A percentile compares a stretch with the other conserved stretches of the same genome.
phyloP scores from a whole-genome alignment of 73 alveolate species.

The Diophrys sp. region DNA sequence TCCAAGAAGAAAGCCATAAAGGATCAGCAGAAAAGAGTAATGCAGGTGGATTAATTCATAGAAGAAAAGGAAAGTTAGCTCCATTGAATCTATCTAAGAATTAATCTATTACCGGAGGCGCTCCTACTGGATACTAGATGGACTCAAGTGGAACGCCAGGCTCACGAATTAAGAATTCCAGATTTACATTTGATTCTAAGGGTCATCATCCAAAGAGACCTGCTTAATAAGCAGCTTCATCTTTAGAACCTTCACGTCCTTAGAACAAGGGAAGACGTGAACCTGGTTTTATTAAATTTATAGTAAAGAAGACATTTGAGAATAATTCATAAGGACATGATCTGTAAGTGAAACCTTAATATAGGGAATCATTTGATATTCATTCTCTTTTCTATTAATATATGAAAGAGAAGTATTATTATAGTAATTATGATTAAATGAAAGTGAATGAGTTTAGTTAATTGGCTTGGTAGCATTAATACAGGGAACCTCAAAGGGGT shows the following conservation, averaged over 20 bases:
- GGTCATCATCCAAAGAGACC: not conserved
- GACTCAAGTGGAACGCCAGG: not conserved
- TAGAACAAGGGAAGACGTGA: too few species aligned
- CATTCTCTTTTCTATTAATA: not conserved
- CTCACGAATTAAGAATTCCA: not conserved
- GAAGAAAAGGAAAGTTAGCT: not conserved
- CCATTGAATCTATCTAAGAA: not conserved
- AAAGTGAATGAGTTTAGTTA: not conserved
- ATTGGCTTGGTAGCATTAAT: not conserved
- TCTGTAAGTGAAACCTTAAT: not conserved
- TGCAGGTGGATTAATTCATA: too few species aligned
- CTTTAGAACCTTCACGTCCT: too few species aligned
- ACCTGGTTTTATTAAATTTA: not conserved
- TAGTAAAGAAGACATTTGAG: not conserved
- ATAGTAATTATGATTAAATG: not conserved
- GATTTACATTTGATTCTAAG: too few species aligned
- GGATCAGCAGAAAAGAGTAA: too few species aligned
- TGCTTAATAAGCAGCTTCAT: not conserved
- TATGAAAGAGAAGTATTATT: not conserved
- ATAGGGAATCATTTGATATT: not conserved
- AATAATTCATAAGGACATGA: not conserved
- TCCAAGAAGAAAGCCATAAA: too few species aligned
- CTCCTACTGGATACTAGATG: too few species aligned
- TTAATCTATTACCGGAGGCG: not conserved
- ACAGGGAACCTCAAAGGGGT: too few species aligned